Base-by-base conservation (phyloP, 2,329 filamentous ascomycete species). In the Tolypocladium cylindrosporum region DNA sequence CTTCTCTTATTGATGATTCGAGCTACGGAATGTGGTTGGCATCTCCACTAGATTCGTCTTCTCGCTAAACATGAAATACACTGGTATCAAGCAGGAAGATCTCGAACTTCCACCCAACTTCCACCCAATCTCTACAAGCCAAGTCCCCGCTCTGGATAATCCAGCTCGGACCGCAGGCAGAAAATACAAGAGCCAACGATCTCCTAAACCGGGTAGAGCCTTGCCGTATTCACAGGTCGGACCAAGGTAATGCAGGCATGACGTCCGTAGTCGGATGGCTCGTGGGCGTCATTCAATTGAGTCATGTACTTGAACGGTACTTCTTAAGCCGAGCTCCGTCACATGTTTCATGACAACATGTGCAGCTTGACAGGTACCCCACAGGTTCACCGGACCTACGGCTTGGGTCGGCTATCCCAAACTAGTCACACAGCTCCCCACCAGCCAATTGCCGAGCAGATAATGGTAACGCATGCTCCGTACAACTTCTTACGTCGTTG, bases 371-470 rank as follows among this genome's bases (percentile, higher is more conserved):
- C 8, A 34, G 48, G 48, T 51, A 21, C 10, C 19, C 14, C 48
- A 5, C 48, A 36, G 48, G 48, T 52, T 31, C 4, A n/a, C 19
- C 31, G 8, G 54, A 4, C 52, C 31, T 31, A 54, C 62, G 62
- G 62, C 57, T 63, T 59, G 55, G 53, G 45, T 62, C 62, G 61
- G 62, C 62, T 62, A 60, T 58, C 24, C 4, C 24, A 39, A n/a
- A 24, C 39, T 24, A 41, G 55, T 9, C 48, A 56, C 24, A 56
- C 34, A 42, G 37, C 54, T 24, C 24, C 55, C 55, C 36, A 54
- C 50, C 53, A 60, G 60, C 65, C 65, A 65, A 65, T 66, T 60
- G 59, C 34, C 54, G 54, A 42, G 14, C 45, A 55, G 59, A 48
- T 57, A 63, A 63, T 64, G 56, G 59, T 57, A 58, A 61, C 51